Evolutionary conservation across 208 protist species (phyloP).

Genomic region (Trypanosoma conorhini): DNA sequence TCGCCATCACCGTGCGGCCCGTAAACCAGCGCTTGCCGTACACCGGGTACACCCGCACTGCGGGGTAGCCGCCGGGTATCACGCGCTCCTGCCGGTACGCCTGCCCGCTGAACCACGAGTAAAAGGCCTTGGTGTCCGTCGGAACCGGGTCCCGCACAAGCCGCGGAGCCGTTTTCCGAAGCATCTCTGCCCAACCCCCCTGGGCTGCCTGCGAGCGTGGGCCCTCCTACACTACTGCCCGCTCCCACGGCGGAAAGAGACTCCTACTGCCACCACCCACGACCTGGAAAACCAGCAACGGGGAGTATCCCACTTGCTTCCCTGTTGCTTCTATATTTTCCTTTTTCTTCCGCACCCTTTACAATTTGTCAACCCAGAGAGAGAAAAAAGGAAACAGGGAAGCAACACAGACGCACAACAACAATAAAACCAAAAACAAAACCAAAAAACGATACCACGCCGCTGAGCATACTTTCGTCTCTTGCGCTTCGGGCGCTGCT

Average conservation of each 20-base stretch:
- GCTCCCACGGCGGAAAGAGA: not conserved
- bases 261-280: not conserved
- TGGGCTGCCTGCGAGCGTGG: not conserved
- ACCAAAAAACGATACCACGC: not conserved
- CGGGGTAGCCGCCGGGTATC: constrained; percentile 86
- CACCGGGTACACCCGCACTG: constrained; percentile 85
- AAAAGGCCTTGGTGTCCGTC: constrained; percentile 88
- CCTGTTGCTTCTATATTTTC: not conserved
- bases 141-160: constrained; percentile 87
- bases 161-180: constrained; percentile 45
- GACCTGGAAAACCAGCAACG: not conserved
- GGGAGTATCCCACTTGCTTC: not conserved
- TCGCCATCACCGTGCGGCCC: constrained; percentile 81
- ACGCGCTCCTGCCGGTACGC: constrained; percentile 90
- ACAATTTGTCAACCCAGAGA: not conserved
- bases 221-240: not conserved
- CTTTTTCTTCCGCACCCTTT: not conserved
- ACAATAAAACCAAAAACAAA: too few species aligned
- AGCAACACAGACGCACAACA: not conserved
- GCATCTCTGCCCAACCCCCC: constrained; percentile 32
- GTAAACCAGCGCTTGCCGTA: constrained; percentile 93
- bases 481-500: not conserved
- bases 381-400: not conserved
- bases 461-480: not conserved
- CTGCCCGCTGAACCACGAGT: constrained; percentile 90